Base-by-base conservation (phyloP, 768 basidiomycete genomes). In the Filobasidium floriforme region DNA sequence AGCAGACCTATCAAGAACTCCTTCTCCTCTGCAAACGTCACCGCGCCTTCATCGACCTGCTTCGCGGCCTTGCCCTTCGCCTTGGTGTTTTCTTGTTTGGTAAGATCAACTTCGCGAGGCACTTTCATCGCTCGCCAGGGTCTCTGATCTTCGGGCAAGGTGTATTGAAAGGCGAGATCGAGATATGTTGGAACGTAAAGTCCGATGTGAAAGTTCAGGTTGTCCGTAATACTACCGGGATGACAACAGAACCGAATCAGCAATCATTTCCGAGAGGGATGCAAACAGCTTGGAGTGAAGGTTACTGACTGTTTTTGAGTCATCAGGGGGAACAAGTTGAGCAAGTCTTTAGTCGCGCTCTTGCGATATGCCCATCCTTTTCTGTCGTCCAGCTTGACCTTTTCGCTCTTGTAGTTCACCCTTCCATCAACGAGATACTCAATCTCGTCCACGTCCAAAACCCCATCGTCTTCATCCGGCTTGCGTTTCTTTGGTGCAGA, bases 131-230 rank as follows among this genome's bases (percentile, higher is more conserved):
- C 54, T 41, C 49, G 55, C 63, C 73, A 75, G 1, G 71, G 70
- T 51, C 69, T 24, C 68, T 75, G 64, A 71, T 72, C 32, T 79
- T 77, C 65, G 66, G 60, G 55, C 29, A 64, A 44, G 0, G 44
- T 32, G 22, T 43, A 51, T 18, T 83, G 80, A 55, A 81, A 80
- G 0, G 71, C 71, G 10, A 91, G 80, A 15, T 76, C 75, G 32
- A 88, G 74, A 73, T 85, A 84, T 0, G 89, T 82, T 0, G 89
- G 88, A 0, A 86, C 88, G 71, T 89, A 92, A 37, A 88, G 81
- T 0, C 69, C 70, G 10, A 81, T 80, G 62, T 82, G 70, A 0
- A 60, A 51, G 1, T 65, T 43, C 7, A 88, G 79, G 11, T 72
- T 75, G n/a, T 73, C 70, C 26, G 84, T 83, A 44, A 89, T 80